Base-by-base conservation (phyloP, 1,139 yeast species). In the Scheffersomyces stambukii region DNA sequence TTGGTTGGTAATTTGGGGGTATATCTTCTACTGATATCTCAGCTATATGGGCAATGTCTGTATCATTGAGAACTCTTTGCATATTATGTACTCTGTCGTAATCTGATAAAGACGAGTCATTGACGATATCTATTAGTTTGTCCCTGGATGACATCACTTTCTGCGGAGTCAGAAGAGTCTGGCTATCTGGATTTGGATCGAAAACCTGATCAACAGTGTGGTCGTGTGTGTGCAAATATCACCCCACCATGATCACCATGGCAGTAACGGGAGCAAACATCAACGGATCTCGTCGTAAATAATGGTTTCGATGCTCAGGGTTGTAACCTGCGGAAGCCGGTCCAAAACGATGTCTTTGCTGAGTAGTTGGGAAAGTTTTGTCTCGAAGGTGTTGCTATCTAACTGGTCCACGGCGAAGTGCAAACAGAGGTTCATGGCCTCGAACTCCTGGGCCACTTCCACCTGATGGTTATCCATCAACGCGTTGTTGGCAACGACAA, bases 401-500 rank as follows among this genome's bases (percentile, higher is more conserved):
- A 33, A 16, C 8, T 35, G 31, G 8, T 30, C 20, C 10, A 30
- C 26, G 8, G 29, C 16, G 17, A 28, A 29, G 19, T 36, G 33
- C 11, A 33, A 10, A 28, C 54, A 48, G 25, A 43, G 44, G 7
- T 37, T 32, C 15, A 34, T 18, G 8, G 46, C 36, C 12, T 57
- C 64, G 33, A 85, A 70, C 34, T 74, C 78, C 6, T 56, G 42
- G 0, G 96, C 94, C 7, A 86, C 78, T 42, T 89, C 94, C 16
- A 57, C 46, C 53, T 91, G 97, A 52, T 91, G 98, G 50, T 86
- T 84, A 48, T 85, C 85, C 89, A 85, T 81, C 13, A 91, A 64
- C 4, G 51, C 41, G 8, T 71, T 67, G 52, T 91, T 91, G 7
- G 78, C 74, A 18, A 86, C 81, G 5, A 81, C 91, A 3, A 89